Evolutionary conservation across 352 stramenopile genomes (phyloP), one percentile per base, ranked within the genome.

Genomic region (Phytophthora capsici): DNA sequence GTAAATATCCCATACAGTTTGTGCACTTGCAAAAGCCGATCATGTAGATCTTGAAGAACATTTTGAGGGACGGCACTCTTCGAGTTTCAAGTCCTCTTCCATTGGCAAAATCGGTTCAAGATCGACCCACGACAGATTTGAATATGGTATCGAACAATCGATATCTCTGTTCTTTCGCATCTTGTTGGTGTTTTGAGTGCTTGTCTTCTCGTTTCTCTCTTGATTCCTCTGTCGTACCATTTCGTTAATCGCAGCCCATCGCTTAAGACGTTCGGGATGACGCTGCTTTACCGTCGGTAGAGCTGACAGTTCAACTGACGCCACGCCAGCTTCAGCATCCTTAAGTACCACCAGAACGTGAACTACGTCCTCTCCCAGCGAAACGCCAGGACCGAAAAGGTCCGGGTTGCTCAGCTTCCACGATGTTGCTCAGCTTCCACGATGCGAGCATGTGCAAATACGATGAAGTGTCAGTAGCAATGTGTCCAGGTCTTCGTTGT

Each of bases 191-290:
- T 47, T 46, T 65, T 50, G 14, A 65, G 16, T 65, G 20, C 14
- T 64, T 13, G 57, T 64, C 46, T 57, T 64, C 46, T 51, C 20
- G 46, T 57, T 57, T 26, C 9, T 47, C 14, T 54, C 47, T 46
- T 53, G 57, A 65, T 65, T 57, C 37, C 57, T 65, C 57, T 57
- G 57, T 36, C 57, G 57, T 34, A 65, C 53, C 57, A 51, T 57
- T 57, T 26, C 57, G 47, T 57, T 57, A 20, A 57, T 57, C 50
- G 50, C 50, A 57, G 50, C 37, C 50, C 50, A 57, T 57, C 50
- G 50, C 32, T 57, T 57, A 36, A 57, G 50, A 57, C 50, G 50
- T 57, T 57, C 37, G 37, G 50, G 50, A 38, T 48, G 50, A 48
- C 37, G 50, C 13, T 57, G 50, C 32, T 48, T 57, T 57, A 22